These are phyloP conservation scores for Beauveria bassiana DNA, from an alignment of 2,329 filamentous ascomycete genomes.

Conservation along the genomic window DNA sequence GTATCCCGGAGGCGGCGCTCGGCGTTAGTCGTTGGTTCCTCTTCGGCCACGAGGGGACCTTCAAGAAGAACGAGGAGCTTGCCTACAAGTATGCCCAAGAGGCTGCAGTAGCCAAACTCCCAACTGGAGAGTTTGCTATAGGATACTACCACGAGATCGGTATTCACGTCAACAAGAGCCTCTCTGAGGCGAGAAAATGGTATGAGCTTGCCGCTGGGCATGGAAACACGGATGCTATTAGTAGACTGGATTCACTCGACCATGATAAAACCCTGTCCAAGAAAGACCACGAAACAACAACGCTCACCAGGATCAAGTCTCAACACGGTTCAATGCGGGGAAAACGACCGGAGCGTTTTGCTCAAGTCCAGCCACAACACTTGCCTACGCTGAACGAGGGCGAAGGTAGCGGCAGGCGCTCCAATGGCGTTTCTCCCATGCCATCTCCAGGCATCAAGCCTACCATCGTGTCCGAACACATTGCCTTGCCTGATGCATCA, in stretches of 20 bases:
- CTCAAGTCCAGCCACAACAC: conserved; percentile 33
- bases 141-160: conserved; percentile 98
- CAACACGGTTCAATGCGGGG: conserved; percentile 64
- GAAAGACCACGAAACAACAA: conserved; percentile 86
- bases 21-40: conserved; percentile 98
- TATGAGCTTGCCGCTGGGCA: conserved; percentile 83
- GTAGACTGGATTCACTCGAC: conserved; percentile 74
- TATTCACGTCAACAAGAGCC: conserved; percentile 77
- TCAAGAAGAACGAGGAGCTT: conserved; percentile 91
- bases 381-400: conserved; percentile 43
- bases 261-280: conserved; percentile 79
- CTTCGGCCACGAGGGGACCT: conserved; percentile 85
- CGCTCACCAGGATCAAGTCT: conserved; percentile 79
- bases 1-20: conserved; percentile 87
- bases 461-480: conserved; percentile 30
- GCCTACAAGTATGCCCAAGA: conserved; percentile 87
- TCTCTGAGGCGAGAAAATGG: conserved; percentile 78
- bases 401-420: conserved; percentile 16
- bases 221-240: conserved; percentile 82
- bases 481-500: conserved; percentile 41
- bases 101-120: conserved; percentile 71
- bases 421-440: conserved; percentile 29
- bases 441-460: conserved; percentile 34
- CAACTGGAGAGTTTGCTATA: conserved; percentile 92
- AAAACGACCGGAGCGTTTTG: conserved; percentile 52